A percentile compares a stretch with the other conserved stretches of the same genome.
Conservation (phyloP, 148 eudicot species). For the Rhododendron kiyosumense region DNA sequence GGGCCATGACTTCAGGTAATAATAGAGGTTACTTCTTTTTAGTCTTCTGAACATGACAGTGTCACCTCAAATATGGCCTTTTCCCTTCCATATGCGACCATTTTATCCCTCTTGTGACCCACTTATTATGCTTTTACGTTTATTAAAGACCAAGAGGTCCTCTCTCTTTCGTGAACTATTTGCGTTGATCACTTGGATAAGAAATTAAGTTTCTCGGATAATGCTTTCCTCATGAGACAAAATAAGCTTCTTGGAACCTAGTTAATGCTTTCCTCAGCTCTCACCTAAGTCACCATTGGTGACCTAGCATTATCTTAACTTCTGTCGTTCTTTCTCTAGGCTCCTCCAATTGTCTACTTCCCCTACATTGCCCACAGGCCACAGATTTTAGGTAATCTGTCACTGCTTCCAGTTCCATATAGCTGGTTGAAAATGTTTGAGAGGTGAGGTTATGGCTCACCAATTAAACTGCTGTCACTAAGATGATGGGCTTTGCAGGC, state of each 20-base stretch:
- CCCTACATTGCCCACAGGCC: background rate
- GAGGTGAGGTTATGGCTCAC: background rate
- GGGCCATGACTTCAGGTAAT: slow-evolving; percentile 96
- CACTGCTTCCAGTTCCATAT: background rate
- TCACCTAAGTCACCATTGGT: background rate
- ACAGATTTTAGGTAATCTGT: background rate
- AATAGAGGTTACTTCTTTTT: background rate
- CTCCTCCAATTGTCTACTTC: background rate
- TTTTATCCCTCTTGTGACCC: background rate
- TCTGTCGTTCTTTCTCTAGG: background rate
- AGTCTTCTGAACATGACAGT: background rate
- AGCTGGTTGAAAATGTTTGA: background rate
- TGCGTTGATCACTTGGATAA: background rate
- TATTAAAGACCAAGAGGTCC: background rate
- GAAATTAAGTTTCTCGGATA: background rate
- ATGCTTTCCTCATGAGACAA: background rate
- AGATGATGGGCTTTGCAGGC: background rate
- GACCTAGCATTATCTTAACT: background rate
- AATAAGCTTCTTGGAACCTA: background rate
- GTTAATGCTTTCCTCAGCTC: background rate
- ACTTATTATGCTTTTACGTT: background rate
- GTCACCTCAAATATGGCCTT: slow-evolving; percentile 1
- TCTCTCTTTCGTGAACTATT: background rate
- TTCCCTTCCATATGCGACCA: background rate
- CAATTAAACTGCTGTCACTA: background rate